A percentile compares a stretch with the other conserved stretches of the same genome.
These are phyloP conservation scores for Cubamyces lactineus DNA, from an alignment of 768 basidiomycete species.

Conservation along the genomic window DNA sequence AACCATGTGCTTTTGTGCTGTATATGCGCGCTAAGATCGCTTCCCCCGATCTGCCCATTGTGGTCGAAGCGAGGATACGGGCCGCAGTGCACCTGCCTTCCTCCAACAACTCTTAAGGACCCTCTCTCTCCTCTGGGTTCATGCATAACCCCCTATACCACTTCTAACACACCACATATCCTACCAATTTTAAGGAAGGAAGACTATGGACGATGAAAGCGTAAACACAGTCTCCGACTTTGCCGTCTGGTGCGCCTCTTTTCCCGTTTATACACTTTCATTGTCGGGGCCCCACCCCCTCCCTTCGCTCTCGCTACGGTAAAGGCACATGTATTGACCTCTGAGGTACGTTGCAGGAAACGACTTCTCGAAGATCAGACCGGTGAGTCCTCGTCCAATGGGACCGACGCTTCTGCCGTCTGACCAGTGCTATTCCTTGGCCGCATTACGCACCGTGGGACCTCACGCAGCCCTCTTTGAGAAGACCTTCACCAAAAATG, in stretches of 20 bases:
- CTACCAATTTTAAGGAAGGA: neutral
- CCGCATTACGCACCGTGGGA: neutral
- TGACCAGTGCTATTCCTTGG: neutral
- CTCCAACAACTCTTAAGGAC: slow-evolving; percentile 10
- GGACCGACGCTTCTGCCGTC: neutral
- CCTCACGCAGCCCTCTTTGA: slow-evolving; percentile 35
- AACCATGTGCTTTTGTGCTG: slow-evolving; percentile 13
- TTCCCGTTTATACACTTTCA: neutral
- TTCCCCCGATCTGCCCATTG: slow-evolving; percentile 13
- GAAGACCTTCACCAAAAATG: slow-evolving; percentile 37
- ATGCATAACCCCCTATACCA: slow-evolving; percentile 17
- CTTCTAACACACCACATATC: neutral
- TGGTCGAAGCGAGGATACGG: slow-evolving; percentile 10
- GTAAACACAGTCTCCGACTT: slow-evolving; percentile 19
- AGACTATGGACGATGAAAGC: slow-evolving; percentile 27
- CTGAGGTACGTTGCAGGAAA: slow-evolving; percentile 30
- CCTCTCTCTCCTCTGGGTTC: neutral
- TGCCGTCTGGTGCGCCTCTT: slow-evolving; percentile 25
- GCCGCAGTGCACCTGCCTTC: slow-evolving; percentile 8
- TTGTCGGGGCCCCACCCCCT: neutral
- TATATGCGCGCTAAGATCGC: slow-evolving; percentile 11
- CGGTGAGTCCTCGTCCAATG: slow-evolving; percentile 25
- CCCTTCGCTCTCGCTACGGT: slow-evolving; percentile 4
- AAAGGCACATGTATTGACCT: slow-evolving; percentile 5
- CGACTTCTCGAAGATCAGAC: slow-evolving; percentile 40